Base-by-base conservation (phyloP, 2,329 filamentous ascomycete genomes). In the Fusarium piperis region DNA sequence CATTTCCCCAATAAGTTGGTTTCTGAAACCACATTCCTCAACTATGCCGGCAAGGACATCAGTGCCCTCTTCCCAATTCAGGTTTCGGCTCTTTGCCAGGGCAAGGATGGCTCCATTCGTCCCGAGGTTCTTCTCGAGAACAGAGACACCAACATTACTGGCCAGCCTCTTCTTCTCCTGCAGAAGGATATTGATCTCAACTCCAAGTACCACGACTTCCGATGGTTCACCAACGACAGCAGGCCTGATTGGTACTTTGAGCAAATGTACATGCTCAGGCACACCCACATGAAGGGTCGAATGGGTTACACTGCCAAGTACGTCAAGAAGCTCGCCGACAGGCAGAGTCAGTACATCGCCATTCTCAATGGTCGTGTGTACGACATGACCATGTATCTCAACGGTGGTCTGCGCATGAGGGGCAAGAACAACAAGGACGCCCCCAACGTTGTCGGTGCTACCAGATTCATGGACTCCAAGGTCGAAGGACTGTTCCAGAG, bases 241-340 rank as follows among this genome's bases (percentile, higher is more conserved):
- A 91, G 95, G 12, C 90, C 92, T 2, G 94, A 97, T 78, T 99
- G 96, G 96, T 98, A 95, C 83, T 92, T 88, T 64, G 94, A 99
- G 83, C 91, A 95, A 80, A 94, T 98, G 88, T 86, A 91, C 33
- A 90, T 91, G 79, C 84, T 99, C 59, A 92, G 92, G 74, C 82
- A 89, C 33, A 91, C 91, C 73, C 98, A 92, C 85, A 92, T 93
- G 82, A 97, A 97, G 81, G 96, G 96, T 55, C 91, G 90, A 70
- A 85, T 99, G 57, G 96, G 94, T 28, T 99, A 94, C 81, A 94
- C 93, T 11, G 83, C 91, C 1, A 77, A 93, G 68, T 97, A 96
- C 76, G 87, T 99, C 59, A 86, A 88, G 72, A 94, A 88, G 0
- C 86, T 97, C 16, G 91, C 89, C 9, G 78, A 88, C 44, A 88